Percentiles rank a stretch among this genome's conserved stretches.
Conservation (phyloP, 345 rosid genomes). For the Eucalyptus pauciflora region DNA sequence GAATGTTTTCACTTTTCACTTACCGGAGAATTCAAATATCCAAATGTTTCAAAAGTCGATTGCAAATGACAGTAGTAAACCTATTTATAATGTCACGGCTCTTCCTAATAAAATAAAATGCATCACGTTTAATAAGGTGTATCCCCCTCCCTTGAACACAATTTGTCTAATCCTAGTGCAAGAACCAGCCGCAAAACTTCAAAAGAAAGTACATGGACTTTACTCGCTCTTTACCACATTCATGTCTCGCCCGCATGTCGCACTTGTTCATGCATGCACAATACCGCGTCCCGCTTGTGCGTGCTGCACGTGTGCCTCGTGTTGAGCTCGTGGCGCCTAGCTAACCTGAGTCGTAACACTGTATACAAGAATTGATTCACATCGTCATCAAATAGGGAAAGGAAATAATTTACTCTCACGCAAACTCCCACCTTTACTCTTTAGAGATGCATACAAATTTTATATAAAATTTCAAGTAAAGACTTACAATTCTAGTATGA, state of each 20-base stretch:
- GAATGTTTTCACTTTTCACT: neutral
- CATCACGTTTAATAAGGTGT: neutral
- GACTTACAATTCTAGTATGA: fast-evolving
- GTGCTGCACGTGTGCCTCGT: neutral
- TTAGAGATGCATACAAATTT: neutral
- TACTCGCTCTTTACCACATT: neutral
- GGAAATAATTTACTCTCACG: neutral
- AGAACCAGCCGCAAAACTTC: neutral
- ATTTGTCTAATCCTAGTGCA: neutral
- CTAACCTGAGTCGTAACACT: neutral
- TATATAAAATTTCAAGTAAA: neutral
- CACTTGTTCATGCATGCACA: neutral
- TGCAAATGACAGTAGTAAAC: neutral
- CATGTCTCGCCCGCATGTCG: neutral
- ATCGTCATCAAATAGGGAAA: neutral
- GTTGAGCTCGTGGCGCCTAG: neutral
- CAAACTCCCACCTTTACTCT: neutral
- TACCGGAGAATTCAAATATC: neutral
- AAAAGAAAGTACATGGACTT: neutral
- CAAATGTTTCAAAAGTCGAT: neutral
- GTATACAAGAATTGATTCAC: neutral
- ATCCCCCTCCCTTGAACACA: neutral
- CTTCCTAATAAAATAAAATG: neutral
- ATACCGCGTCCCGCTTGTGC: neutral
- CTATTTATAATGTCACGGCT: neutral